Conservation (phyloP, 2,329 filamentous ascomycete genomes). For the Didymellaceae sp. region DNA sequence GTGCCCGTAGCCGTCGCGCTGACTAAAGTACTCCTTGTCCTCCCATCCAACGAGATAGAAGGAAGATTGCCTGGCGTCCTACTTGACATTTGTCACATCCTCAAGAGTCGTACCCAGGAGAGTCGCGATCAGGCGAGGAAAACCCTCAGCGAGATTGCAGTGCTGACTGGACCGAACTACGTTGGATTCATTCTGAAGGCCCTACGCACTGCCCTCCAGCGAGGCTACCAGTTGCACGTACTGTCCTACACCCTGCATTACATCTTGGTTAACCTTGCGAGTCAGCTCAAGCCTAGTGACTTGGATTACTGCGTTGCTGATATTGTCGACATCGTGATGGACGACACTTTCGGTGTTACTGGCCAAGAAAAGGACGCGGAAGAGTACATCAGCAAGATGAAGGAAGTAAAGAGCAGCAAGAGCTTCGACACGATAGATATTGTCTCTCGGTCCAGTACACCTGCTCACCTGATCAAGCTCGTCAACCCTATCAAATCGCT, state of each 20-base stretch:
- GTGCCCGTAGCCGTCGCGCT: conserved; percentile 88
- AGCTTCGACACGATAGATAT: conserved; percentile 98
- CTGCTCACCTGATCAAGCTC: conserved; percentile 75
- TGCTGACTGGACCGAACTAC: conserved; percentile 79
- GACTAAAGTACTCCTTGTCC: conserved; percentile 82
- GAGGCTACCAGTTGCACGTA: conserved; percentile 93
- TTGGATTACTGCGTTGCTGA: conserved; percentile 84
- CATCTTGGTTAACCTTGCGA: conserved; percentile 77
- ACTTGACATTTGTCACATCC: conserved; percentile 89
- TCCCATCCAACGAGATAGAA: conserved; percentile 75
- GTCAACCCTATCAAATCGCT: conserved; percentile 79
- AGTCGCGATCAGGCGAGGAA: conserved; percentile 89
- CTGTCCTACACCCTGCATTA: conserved; percentile 94
- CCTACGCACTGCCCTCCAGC: conserved; percentile 78
- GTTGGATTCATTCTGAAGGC: conserved; percentile 95
- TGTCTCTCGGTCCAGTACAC: conserved; percentile 80
- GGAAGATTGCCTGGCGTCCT: conserved; percentile 81
- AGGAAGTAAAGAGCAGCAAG: conserved; percentile 97
- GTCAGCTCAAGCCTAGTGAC: conserved; percentile 78
- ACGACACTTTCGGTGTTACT: conserved; percentile 91
- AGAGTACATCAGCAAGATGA: conserved; percentile 93
- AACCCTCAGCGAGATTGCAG: conserved; percentile 83
- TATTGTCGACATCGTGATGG: conserved; percentile 87
- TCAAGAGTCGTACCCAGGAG: conserved; percentile 87
- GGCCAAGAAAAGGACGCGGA: conserved; percentile 98